phyloP scores from a whole-genome alignment of 305 asterid species.

The Stenogyne calaminthoides region DNA sequence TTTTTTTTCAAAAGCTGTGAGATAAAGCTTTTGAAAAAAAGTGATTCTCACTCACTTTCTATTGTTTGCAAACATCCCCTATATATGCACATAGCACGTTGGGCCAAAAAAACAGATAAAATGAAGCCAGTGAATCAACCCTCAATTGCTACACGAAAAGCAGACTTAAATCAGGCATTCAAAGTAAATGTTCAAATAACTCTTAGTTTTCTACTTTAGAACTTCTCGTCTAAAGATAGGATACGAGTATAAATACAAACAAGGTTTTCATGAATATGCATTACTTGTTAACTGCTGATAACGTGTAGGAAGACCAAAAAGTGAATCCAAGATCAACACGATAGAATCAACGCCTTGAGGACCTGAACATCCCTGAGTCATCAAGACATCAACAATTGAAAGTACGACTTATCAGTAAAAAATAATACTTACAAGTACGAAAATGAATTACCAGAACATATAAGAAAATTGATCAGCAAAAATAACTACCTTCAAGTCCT shows the following conservation, averaged over 20 bases:
- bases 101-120: background rate
- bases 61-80: too few species aligned
- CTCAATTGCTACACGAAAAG: background rate
- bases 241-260: background rate
- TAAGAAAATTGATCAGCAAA: background rate
- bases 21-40: too few species aligned
- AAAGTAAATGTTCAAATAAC: conserved; percentile 3
- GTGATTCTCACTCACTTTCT: too few species aligned
- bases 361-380: conserved; percentile 18
- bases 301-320: background rate
- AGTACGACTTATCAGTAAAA: background rate
- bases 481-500: conserved; percentile 30
- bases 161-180: background rate
- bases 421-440: background rate
- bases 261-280: too few species aligned
- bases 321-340: conserved; percentile 11
- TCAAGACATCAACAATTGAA: background rate
- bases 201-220: background rate
- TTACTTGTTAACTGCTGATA: too few species aligned
- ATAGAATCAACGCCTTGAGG: background rate
- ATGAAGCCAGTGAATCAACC: background rate
- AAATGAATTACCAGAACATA: background rate
- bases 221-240: background rate
- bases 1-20: too few species aligned
- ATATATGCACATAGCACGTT: background rate